Evolutionary conservation across 352 stramenopile genomes (phyloP).

Genomic region (Phytophthora melonis): DNA sequence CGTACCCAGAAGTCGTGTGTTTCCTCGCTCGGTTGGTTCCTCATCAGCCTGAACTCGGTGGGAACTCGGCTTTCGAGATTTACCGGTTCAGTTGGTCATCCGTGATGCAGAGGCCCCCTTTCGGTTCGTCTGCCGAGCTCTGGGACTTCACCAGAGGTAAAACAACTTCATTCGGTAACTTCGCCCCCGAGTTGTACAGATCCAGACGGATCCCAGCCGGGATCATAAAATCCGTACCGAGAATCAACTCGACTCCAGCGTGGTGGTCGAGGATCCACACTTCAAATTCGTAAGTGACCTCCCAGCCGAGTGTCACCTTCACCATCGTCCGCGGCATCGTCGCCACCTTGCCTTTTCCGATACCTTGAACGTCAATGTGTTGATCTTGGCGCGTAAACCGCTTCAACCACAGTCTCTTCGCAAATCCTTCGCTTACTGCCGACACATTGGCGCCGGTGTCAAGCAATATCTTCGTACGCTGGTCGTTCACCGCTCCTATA

Average conservation of each 20-base stretch:
- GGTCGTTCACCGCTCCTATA: neutral
- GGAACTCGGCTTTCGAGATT: constrained; percentile 18
- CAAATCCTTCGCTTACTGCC: neutral
- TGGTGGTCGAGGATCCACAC: constrained; percentile 11
- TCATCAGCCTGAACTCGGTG: no score
- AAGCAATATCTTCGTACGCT: neutral
- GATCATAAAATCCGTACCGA: no score
- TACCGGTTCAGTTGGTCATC: neutral
- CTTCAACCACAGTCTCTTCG: neutral
- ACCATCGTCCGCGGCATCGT: no score
- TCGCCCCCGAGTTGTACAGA: constrained; percentile 6
- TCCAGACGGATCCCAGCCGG: constrained; percentile 7
- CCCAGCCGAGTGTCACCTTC: no score
- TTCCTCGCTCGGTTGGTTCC: no score
- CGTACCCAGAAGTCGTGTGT: no score
- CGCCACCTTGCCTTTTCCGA: no score
- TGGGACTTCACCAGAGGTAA: neutral
- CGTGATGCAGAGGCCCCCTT: neutral
- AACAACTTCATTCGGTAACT: neutral
- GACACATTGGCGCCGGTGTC: neutral
- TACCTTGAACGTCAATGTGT: no score
- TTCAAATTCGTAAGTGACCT: constrained; percentile 8
- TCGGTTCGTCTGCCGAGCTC: no score
- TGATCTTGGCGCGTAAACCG: no score
- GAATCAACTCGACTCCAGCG: constrained; percentile 5